Evolutionary conservation across 2,329 filamentous ascomycete species (phyloP).

Genomic region (Pestalotiopsis sp.): DNA sequence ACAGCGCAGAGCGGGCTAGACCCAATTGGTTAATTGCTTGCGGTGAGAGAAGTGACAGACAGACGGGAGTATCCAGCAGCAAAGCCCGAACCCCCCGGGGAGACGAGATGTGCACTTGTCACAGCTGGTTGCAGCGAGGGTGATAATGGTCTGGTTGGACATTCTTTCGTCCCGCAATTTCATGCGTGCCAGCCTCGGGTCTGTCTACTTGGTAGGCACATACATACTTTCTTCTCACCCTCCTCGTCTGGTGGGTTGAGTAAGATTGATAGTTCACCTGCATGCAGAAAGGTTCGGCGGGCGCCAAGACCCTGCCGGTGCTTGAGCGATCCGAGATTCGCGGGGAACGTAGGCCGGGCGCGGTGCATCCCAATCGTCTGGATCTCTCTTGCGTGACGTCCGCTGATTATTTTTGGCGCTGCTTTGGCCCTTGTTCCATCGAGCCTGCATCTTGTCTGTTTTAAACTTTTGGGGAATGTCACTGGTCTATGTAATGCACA

Average conservation of each 20-base stretch:
- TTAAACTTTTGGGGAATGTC: neutral
- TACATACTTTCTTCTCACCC: neutral
- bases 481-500: neutral
- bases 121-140: neutral
- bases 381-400: neutral
- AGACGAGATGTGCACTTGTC: neutral
- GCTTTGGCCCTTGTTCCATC: neutral
- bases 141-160: neutral
- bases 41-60: neutral
- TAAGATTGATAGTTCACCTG: slow-evolving; percentile 8
- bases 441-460: neutral
- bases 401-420: neutral
- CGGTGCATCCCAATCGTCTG: neutral
- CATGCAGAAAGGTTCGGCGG: slow-evolving; percentile 8
- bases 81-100: neutral
- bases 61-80: neutral
- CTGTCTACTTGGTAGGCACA: neutral
- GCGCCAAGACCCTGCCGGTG: slow-evolving; percentile 12
- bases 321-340: slow-evolving; percentile 11
- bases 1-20: neutral
- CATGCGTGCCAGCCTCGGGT: neutral
- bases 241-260: neutral
- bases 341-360: slow-evolving; percentile 7
- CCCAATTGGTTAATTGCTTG: neutral
- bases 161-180: neutral